These are phyloP conservation scores for Suillus bovinus DNA, from an alignment of 768 basidiomycete species.

Conservation along the genomic window DNA sequence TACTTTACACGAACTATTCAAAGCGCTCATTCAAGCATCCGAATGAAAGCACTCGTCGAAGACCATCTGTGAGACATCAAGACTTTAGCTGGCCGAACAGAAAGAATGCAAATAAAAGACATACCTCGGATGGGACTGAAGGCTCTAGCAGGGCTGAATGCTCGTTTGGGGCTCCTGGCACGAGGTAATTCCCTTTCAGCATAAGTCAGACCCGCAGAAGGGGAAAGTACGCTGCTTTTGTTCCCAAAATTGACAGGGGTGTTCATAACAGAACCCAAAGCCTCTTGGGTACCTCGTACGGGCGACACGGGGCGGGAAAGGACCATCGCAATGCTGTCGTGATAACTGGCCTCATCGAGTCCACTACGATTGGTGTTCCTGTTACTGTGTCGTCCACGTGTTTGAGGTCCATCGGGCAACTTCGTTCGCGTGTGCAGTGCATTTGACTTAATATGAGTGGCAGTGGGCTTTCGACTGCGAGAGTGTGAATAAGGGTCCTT, in stretches of 20 bases:
- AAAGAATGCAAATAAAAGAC: slow-evolving; percentile 21
- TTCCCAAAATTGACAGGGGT: background rate
- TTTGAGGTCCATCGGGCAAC: slow-evolving; percentile 1
- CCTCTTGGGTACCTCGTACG: slow-evolving; percentile 3
- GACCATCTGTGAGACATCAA: slow-evolving; percentile 20
- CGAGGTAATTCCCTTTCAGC: slow-evolving; percentile 4
- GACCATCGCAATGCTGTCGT: slow-evolving; percentile 22
- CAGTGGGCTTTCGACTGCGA: background rate
- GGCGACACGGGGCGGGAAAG: slow-evolving; percentile 27
- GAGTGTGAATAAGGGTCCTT: background rate
- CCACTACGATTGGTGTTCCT: slow-evolving; percentile 13
- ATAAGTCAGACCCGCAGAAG: slow-evolving; percentile 6
- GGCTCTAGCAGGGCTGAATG: slow-evolving; percentile 22
- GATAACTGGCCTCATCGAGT: slow-evolving; percentile 8
- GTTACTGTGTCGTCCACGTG: slow-evolving; percentile 20
- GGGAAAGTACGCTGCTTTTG: background rate
- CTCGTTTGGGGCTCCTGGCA: slow-evolving; percentile 21
- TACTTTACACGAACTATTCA: background rate
- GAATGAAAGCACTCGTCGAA: slow-evolving; percentile 30
- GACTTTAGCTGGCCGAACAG: slow-evolving; percentile 7
- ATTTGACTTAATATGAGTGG: background rate
- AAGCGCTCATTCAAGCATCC: slow-evolving; percentile 11
- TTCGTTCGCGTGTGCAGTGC: background rate
- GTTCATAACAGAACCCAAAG: slow-evolving; percentile 12
- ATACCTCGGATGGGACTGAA: slow-evolving; percentile 35